phyloP scores from a whole-genome alignment of 2,329 filamentous ascomycete species.

The Beauveria caledonica region DNA sequence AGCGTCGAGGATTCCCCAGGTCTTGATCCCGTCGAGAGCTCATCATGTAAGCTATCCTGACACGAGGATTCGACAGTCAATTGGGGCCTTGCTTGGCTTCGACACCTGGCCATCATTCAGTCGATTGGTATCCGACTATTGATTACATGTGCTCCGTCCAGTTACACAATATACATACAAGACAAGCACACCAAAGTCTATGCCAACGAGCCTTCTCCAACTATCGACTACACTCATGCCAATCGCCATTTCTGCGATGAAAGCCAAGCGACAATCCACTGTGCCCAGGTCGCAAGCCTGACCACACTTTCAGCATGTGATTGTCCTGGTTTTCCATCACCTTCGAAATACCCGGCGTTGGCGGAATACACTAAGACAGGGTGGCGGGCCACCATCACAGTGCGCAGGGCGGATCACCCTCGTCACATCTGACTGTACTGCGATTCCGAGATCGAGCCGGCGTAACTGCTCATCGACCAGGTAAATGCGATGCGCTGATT shows the following conservation, averaged over 20 bases:
- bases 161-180: neutral
- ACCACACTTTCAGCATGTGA: neutral
- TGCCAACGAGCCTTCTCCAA: neutral
- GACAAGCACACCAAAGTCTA: neutral
- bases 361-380: neutral
- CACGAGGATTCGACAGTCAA: neutral
- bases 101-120: too few relatives aligned
- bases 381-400: neutral
- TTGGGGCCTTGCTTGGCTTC: neutral
- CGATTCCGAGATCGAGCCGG: conserved; percentile 9
- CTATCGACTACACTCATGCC: neutral
- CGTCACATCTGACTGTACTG: conserved; percentile 4
- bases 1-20: neutral
- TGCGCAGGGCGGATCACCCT: neutral
- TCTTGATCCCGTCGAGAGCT: neutral
- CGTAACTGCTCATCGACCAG: neutral
- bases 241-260: neutral
- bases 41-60: neutral
- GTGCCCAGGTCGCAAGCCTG: neutral
- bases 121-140: too few relatives aligned
- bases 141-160: too few relatives aligned
- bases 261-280: neutral
- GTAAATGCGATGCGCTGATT: neutral
- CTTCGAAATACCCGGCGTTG: neutral
- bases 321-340: neutral